A percentile compares a stretch with the other conserved stretches of the same genome.
phyloP scores from a whole-genome alignment of 805 yeast species.

The Ogataea saltuana region DNA sequence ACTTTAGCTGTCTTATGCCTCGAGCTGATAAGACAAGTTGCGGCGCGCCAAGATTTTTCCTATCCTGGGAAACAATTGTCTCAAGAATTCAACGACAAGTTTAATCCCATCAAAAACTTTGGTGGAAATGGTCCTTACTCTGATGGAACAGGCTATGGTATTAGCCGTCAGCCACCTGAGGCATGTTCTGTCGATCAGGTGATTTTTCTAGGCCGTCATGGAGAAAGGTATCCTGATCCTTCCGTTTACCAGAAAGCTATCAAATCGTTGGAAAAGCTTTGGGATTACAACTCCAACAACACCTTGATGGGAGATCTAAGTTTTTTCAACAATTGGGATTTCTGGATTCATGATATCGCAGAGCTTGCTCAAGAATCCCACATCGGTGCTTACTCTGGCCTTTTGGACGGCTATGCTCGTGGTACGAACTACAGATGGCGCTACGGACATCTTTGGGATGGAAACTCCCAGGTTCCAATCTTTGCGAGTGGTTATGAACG shows the following conservation, averaged over 20 bases:
- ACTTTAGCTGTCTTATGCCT: background rate
- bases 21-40: background rate
- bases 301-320: slow-evolving; percentile 44
- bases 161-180: slow-evolving; percentile 51
- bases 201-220: slow-evolving; percentile 54
- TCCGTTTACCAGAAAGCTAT: slow-evolving; percentile 19
- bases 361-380: slow-evolving; percentile 47
- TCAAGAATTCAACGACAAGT: slow-evolving; percentile 40
- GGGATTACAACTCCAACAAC: slow-evolving; percentile 14
- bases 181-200: slow-evolving; percentile 57
- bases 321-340: slow-evolving; percentile 48
- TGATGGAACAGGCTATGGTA: slow-evolving; percentile 52
- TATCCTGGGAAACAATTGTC: slow-evolving; percentile 24
- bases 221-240: slow-evolving; percentile 53
- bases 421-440: slow-evolving; percentile 51
- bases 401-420: slow-evolving; percentile 43
- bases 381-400: slow-evolving; percentile 52
- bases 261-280: slow-evolving; percentile 11
- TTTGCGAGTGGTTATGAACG: slow-evolving; percentile 56
- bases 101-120: slow-evolving; percentile 46
- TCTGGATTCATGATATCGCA: slow-evolving; percentile 24
- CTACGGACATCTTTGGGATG: slow-evolving; percentile 48
- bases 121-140: slow-evolving; percentile 58
- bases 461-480: slow-evolving; percentile 41
- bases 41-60: slow-evolving; percentile 5